phyloP scores from a whole-genome alignment of 495 filamentous ascomycete species.

The Penicillium odoratum region DNA sequence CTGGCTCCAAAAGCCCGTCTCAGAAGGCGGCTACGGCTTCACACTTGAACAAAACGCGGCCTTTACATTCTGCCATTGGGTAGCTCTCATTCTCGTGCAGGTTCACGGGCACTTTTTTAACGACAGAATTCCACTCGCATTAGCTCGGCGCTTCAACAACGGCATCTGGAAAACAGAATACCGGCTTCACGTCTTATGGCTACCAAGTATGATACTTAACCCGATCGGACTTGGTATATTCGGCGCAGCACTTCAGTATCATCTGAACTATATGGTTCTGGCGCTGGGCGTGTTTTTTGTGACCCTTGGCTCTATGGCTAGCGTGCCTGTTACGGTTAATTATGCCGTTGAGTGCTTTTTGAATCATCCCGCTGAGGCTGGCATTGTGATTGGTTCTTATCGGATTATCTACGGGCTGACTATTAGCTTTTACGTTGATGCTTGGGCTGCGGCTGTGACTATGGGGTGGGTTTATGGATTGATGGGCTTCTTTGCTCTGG shows the following conservation, averaged over 20 bases:
- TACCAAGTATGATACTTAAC: constrained; percentile 44
- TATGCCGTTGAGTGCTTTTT: constrained; percentile 52
- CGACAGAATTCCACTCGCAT: constrained; percentile 46
- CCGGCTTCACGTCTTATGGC: constrained; percentile 48
- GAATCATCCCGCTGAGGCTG: constrained; percentile 41
- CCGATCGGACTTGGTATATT: constrained; percentile 52
- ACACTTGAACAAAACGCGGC: constrained; percentile 45
- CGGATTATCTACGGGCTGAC: constrained; percentile 45
- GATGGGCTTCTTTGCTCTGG: constrained; percentile 48
- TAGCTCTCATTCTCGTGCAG: constrained; percentile 43
- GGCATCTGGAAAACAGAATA: constrained; percentile 55
- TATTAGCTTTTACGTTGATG: constrained; percentile 49
- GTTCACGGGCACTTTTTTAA: constrained; percentile 44
- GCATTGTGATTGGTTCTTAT: constrained; percentile 41
- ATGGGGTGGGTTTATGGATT: constrained; percentile 55
- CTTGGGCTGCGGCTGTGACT: constrained; percentile 45
- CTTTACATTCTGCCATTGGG: constrained; percentile 52
- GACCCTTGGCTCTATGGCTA: constrained; percentile 38
- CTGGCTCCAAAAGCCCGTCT: constrained; percentile 45
- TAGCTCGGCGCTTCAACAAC: constrained; percentile 31
- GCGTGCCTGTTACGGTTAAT: constrained; percentile 47
- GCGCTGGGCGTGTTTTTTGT: constrained; percentile 46
- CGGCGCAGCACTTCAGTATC: constrained; percentile 47
- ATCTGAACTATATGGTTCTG: constrained; percentile 49
- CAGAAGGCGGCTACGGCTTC: constrained; percentile 52